Percentiles rank a stretch among this genome's conserved stretches.
Conservation (phyloP, 306 rosid species). For the Begonia fuchsioides region DNA sequence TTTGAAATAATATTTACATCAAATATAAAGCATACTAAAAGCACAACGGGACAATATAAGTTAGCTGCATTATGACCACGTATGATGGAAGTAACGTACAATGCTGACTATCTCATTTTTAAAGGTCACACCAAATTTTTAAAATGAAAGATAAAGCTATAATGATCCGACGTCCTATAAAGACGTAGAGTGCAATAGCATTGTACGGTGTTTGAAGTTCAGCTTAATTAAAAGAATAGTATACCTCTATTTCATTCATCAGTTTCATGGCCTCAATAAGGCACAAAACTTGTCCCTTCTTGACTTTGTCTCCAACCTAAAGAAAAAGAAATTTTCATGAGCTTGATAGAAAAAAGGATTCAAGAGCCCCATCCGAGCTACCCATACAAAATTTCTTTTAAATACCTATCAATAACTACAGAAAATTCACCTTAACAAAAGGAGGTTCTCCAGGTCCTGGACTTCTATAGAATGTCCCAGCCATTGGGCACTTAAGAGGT, state of each 20-base stretch:
- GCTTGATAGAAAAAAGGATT: not conserved
- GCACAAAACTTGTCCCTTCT: conserved; percentile 65
- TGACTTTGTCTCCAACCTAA: conserved; percentile 69
- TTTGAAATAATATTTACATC: no score
- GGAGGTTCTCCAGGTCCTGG: conserved; percentile 60
- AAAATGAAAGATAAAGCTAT: no score
- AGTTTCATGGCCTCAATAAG: conserved; percentile 80
- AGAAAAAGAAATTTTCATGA: conserved; percentile 11
- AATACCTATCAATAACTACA: conserved; percentile 4
- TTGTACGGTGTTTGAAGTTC: conserved; percentile 1
- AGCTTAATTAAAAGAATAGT: conserved; percentile 7
- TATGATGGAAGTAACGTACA: no score
- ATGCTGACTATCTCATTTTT: no score
- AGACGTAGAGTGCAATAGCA: not conserved
- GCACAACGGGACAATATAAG: no score
- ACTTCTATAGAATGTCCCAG: conserved; percentile 68
- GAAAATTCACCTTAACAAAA: conserved; percentile 51
- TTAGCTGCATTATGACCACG: no score
- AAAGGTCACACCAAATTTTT: no score
- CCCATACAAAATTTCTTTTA: no score
- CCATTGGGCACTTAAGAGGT: conserved; percentile 59
- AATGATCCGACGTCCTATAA: not conserved
- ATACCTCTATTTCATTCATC: conserved; percentile 82
- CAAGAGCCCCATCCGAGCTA: no score
- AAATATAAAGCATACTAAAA: no score